Conservation (phyloP, 2,329 filamentous ascomycete genomes). For the Fusarium palustre region DNA sequence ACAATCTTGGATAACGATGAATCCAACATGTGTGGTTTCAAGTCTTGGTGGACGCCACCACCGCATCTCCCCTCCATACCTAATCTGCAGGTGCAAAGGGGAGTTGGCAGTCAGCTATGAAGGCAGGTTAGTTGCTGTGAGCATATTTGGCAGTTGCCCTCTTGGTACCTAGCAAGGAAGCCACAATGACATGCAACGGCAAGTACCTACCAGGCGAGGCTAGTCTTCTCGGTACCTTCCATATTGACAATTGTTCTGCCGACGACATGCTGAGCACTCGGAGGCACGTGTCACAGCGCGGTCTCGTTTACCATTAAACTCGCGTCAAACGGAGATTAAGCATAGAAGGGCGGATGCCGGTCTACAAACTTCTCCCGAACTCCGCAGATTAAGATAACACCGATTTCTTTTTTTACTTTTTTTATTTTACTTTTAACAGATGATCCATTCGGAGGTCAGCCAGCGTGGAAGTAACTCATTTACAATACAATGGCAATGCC, state of each 20-base stretch:
- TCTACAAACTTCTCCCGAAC: not conserved
- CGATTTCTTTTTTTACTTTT: not conserved
- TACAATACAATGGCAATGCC: not conserved
- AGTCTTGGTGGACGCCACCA: slow-evolving; percentile 27
- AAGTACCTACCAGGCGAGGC: not conserved
- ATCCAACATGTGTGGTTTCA: slow-evolving; percentile 19
- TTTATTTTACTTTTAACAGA: too few species aligned
- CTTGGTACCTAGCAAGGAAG: slow-evolving; percentile 6
- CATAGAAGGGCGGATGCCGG: not conserved
- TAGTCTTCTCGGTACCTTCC: slow-evolving; percentile 12
- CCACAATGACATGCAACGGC: not conserved
- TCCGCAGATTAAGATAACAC: not conserved
- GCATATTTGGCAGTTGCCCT: slow-evolving; percentile 12
- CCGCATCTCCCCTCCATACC: slow-evolving; percentile 4
- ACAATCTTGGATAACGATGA: not conserved
- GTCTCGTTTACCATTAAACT: slow-evolving; percentile 8
- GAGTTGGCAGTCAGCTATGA: not conserved
- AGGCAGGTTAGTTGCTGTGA: not conserved
- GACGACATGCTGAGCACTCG: slow-evolving; percentile 4
- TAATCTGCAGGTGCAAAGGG: slow-evolving; percentile 10
- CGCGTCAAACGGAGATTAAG: not conserved
- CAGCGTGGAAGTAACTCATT: slow-evolving; percentile 9
- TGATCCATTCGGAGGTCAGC: slow-evolving; percentile 13
- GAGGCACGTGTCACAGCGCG: slow-evolving; percentile 21
- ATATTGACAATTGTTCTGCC: slow-evolving; percentile 10